A percentile compares a stretch with the other conserved stretches of the same genome.
Evolutionary conservation across 768 basidiomycete genomes (phyloP).

Genomic region (Leucogyrophana mollusca): DNA sequence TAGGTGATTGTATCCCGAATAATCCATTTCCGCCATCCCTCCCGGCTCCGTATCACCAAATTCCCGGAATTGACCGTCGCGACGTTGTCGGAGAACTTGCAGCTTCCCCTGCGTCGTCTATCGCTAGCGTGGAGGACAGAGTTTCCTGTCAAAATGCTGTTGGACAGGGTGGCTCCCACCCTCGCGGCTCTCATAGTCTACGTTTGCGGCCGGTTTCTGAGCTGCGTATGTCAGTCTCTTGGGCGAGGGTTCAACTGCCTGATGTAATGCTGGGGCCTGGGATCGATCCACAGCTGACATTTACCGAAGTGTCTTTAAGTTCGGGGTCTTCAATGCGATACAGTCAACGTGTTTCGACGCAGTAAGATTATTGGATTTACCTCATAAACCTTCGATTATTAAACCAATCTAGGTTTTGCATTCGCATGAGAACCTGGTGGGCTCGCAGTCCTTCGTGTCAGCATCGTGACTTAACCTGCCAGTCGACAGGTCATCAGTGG

Average conservation of each 20-base stretch:
- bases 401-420: constrained; percentile 46
- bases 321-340: constrained; percentile 87
- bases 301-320: constrained; percentile 81
- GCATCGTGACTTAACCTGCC: constrained; percentile 8
- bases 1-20: too few species aligned
- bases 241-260: too few species aligned
- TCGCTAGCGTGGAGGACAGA: background rate
- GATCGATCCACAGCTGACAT: constrained; percentile 83
- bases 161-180: constrained; percentile 13
- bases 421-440: constrained; percentile 65
- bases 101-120: too few species aligned
- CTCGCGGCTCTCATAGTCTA: constrained; percentile 44
- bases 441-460: constrained; percentile 8
- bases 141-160: background rate
- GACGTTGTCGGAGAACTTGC: too few species aligned
- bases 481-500: constrained; percentile 68
- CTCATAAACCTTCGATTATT: constrained; percentile 1
- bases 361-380: constrained; percentile 39
- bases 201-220: constrained; percentile 68
- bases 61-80: too few species aligned
- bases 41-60: too few species aligned
- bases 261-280: constrained; percentile 7
- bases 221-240: constrained; percentile 51
- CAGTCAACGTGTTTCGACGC: constrained; percentile 82
- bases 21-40: too few species aligned